Conservation (phyloP, 495 filamentous ascomycete species). For the Penicillium nucicola region DNA sequence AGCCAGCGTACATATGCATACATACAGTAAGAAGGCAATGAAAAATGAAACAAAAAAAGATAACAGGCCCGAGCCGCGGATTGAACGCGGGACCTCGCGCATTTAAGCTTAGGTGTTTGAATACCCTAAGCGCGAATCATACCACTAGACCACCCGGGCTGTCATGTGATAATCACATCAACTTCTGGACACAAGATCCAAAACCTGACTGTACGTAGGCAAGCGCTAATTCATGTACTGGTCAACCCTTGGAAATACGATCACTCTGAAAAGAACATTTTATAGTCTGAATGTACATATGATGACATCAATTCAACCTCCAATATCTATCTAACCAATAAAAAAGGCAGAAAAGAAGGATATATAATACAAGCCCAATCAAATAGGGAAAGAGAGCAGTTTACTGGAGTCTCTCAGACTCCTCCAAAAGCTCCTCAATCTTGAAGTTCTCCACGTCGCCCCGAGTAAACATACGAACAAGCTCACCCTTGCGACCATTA, state of each 20-base stretch:
- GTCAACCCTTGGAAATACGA: too few species aligned
- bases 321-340: not conserved
- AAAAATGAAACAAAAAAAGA: too few species aligned
- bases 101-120: not conserved
- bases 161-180: too few species aligned
- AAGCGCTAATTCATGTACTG: too few species aligned
- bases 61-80: too few species aligned
- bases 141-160: slow-evolving; percentile 35
- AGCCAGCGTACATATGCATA: too few species aligned
- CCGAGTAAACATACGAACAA: slow-evolving; percentile 77
- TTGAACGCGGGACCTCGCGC: too few species aligned
- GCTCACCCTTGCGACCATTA: slow-evolving; percentile 49
- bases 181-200: too few species aligned
- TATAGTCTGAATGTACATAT: too few species aligned
- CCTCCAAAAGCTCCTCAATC: slow-evolving; percentile 79
- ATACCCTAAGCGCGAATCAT: slow-evolving; percentile 41
- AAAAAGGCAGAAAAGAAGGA: not conserved
- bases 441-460: slow-evolving; percentile 72
- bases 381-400: slow-evolving; percentile 20
- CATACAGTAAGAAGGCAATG: not conserved
- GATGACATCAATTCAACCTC: not conserved
- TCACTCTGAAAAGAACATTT: too few species aligned
- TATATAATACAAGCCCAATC: slow-evolving; percentile 6
- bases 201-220: too few species aligned
- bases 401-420: slow-evolving; percentile 66